These are phyloP conservation scores for Termitomyces sp. DNA, from an alignment of 768 basidiomycete genomes.

Conservation along the genomic window DNA sequence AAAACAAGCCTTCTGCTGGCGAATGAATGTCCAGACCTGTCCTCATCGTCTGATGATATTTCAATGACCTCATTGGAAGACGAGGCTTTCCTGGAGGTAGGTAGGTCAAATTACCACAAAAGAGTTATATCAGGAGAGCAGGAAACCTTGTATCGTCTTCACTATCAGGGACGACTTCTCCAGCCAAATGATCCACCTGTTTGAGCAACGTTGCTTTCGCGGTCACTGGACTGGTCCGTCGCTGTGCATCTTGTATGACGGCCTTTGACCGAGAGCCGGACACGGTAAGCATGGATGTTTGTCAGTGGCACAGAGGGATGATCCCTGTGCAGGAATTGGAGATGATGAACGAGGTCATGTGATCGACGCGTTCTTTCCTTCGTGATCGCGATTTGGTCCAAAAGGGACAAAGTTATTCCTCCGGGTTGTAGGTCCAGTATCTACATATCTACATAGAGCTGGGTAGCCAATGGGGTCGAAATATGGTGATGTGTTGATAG, in stretches of 20 bases:
- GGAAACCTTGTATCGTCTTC: slow-evolving; percentile 36
- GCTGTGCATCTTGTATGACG: not conserved
- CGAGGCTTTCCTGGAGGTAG: not conserved
- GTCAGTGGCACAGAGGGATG: too few species aligned
- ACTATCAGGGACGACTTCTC: slow-evolving; percentile 42
- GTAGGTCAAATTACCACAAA: not conserved
- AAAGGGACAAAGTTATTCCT: not conserved
- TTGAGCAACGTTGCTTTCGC: not conserved
- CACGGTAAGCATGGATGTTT: not conserved
- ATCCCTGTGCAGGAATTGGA: too few species aligned
- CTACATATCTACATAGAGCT: too few species aligned
- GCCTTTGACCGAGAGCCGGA: not conserved
- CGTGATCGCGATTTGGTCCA: not conserved
- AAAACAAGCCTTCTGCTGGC: not conserved
- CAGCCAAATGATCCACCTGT: slow-evolving; percentile 1
- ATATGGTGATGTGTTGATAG: too few species aligned
- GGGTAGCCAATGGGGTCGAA: too few species aligned
- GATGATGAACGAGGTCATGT: not conserved
- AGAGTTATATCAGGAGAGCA: not conserved
- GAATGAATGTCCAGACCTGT: slow-evolving; percentile 26
- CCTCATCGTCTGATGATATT: slow-evolving; percentile 47
- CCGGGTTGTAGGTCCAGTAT: too few species aligned
- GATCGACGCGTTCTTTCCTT: slow-evolving; percentile 5
- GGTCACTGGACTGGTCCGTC: not conserved
- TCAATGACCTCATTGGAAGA: slow-evolving; percentile 38